phyloP scores from a whole-genome alignment of 192 early-diverging fungal genomes.

The Entomortierella parvispora region DNA sequence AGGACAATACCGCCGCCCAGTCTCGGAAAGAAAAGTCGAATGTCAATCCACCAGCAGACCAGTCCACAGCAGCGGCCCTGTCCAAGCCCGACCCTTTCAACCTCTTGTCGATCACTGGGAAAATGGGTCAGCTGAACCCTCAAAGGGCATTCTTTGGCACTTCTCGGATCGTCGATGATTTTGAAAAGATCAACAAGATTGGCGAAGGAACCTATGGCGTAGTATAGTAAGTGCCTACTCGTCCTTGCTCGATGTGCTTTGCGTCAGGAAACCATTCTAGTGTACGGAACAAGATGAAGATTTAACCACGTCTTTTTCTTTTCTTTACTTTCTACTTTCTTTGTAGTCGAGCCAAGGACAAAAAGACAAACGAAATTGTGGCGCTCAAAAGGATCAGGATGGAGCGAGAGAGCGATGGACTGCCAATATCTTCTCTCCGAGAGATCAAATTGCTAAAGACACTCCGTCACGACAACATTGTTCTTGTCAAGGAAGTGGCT shows the following conservation, averaged over 20 bases:
- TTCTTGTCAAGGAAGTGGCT: conserved; percentile 78
- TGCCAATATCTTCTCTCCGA: conserved; percentile 95
- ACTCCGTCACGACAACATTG: conserved; percentile 81
- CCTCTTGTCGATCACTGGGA: conserved; percentile 42
- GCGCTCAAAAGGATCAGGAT: conserved; percentile 63
- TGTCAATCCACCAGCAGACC: too few relatives aligned
- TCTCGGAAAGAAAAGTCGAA: too few relatives aligned
- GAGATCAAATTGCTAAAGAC: conserved; percentile 95
- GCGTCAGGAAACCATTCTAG: too few relatives aligned
- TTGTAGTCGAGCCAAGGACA: conserved; percentile 66
- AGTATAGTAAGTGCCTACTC: conserved; percentile 71
- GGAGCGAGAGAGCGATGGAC: conserved; percentile 61
- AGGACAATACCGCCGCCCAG: too few relatives aligned
- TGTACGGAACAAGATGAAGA: too few relatives aligned
- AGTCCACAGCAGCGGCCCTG: neutral
- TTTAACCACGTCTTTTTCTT: neutral
- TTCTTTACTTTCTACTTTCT: neutral
- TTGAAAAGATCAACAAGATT: conserved; percentile 88
- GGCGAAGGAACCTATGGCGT: conserved; percentile 96
- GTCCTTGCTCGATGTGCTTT: conserved; percentile 1
- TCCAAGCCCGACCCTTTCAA: conserved; percentile 31
- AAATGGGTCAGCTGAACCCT: conserved; percentile 29
- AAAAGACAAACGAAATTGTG: conserved; percentile 51
- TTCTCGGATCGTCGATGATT: conserved; percentile 86
- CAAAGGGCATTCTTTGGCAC: conserved; percentile 65